Percentiles rank a stretch among this genome's conserved stretches.
Evolutionary conservation across 345 rosid species (phyloP).

Genomic region (Boechera stricta): DNA sequence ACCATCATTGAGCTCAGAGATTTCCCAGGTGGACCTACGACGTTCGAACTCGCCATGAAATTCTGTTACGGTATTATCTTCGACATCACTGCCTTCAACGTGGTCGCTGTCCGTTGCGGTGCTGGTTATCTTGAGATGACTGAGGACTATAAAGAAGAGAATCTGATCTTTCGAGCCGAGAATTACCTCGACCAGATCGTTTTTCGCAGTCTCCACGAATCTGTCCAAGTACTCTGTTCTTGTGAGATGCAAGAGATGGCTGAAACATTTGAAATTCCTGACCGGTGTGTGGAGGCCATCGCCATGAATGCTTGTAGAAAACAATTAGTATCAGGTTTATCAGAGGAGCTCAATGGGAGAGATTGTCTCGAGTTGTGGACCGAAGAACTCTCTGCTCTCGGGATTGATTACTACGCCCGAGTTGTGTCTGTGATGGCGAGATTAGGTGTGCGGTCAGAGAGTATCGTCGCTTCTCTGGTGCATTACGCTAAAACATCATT

Average conservation of each 20-base stretch:
- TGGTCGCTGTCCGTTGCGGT: conserved; percentile 69
- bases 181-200: conserved; percentile 61
- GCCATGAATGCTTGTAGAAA: conserved; percentile 78
- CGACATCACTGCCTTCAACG: conserved; percentile 73
- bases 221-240: conserved; percentile 65
- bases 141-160: conserved; percentile 74
- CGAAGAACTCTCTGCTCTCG: conserved; percentile 69
- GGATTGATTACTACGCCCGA: conserved; percentile 62
- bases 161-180: conserved; percentile 67
- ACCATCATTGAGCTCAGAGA: conserved; percentile 60
- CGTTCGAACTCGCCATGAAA: conserved; percentile 87
- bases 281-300: conserved; percentile 72
- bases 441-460: conserved; percentile 61
- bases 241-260: conserved; percentile 58
- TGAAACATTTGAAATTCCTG: conserved; percentile 61
- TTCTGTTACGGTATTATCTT: conserved; percentile 92
- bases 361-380: conserved; percentile 77
- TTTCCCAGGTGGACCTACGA: conserved; percentile 74
- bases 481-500: conserved; percentile 76
- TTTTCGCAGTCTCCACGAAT: conserved; percentile 64
- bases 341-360: conserved; percentile 61
- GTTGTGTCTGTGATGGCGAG: conserved; percentile 66
- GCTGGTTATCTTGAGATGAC: conserved; percentile 88
- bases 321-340: conserved; percentile 66
- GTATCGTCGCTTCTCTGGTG: conserved; percentile 67